A percentile compares a stretch with the other conserved stretches of the same genome.
These are phyloP conservation scores for Leccinum imitatum DNA, from an alignment of 768 basidiomycete genomes.

Conservation along the genomic window DNA sequence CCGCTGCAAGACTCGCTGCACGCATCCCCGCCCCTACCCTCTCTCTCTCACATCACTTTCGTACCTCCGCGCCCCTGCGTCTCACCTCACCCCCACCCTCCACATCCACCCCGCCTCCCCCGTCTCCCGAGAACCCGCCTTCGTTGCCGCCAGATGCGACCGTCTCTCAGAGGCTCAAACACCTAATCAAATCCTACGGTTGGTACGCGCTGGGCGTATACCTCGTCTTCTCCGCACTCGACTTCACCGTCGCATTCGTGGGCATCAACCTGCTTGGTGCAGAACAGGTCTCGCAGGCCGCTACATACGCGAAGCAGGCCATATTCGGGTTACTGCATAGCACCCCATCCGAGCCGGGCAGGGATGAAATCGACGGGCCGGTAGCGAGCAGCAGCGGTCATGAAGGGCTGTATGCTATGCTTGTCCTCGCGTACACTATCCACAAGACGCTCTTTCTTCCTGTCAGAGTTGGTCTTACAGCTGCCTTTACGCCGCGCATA, in stretches of 20 bases:
- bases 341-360: constrained; percentile 63
- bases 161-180: constrained; percentile 70
- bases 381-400: constrained; percentile 41
- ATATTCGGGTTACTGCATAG: constrained; percentile 46
- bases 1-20: constrained; percentile 39
- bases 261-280: constrained; percentile 87
- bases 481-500: constrained; percentile 79
- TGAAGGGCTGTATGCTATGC: constrained; percentile 87
- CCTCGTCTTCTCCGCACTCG: constrained; percentile 65
- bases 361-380: constrained; percentile 57
- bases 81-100: constrained; percentile 35
- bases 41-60: constrained; percentile 43
- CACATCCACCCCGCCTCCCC: constrained; percentile 20
- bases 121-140: constrained; percentile 8
- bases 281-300: constrained; percentile 78
- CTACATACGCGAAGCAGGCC: constrained; percentile 53
- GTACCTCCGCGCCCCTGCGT: constrained; percentile 44
- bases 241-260: constrained; percentile 83
- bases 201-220: constrained; percentile 97
- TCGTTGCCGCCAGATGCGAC: constrained; percentile 49
- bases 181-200: constrained; percentile 88
- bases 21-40: constrained; percentile 20
- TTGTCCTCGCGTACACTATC: constrained; percentile 89
- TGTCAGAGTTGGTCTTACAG: constrained; percentile 84
- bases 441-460: constrained; percentile 96